A percentile compares a stretch with the other conserved stretches of the same genome.
These are phyloP conservation scores for Conoideocrella luteorostrata DNA, from an alignment of 2,329 filamentous ascomycete genomes.

Conservation along the genomic window DNA sequence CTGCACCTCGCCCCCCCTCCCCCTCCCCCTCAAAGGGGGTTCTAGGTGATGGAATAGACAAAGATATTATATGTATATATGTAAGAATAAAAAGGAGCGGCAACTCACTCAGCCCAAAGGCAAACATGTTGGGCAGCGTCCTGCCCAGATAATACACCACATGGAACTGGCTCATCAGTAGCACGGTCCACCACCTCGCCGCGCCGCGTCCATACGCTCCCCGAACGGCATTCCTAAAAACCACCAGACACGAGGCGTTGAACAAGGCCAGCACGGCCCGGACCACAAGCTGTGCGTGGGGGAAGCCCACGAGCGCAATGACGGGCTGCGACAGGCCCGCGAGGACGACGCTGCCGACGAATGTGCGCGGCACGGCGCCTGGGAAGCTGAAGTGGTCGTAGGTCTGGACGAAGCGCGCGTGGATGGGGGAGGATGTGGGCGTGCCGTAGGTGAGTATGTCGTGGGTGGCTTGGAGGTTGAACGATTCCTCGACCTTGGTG, in stretches of 20 bases:
- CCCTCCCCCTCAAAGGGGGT: too few relatives aligned
- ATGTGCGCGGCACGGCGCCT: slow-evolving; percentile 85
- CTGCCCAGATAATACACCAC: slow-evolving; percentile 86
- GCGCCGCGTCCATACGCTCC: slow-evolving; percentile 61
- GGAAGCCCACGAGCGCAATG: slow-evolving; percentile 48
- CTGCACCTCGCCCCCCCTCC: too few relatives aligned
- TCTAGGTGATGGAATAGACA: neutral
- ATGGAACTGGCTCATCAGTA: slow-evolving; percentile 86
- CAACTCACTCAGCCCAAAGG: slow-evolving; percentile 72
- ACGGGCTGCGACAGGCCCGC: slow-evolving; percentile 66
- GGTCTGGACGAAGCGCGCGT: slow-evolving; percentile 45
- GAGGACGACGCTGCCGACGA: slow-evolving; percentile 73
- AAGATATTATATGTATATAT: too few relatives aligned
- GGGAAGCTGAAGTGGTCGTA: slow-evolving; percentile 93
- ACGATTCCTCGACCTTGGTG: slow-evolving; percentile 97
- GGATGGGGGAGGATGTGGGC: slow-evolving; percentile 37
- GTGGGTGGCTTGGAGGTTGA: slow-evolving; percentile 91
- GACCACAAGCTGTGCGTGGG: slow-evolving; percentile 55
- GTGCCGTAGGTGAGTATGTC: slow-evolving; percentile 81
- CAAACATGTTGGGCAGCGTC: slow-evolving; percentile 94
- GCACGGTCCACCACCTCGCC: slow-evolving; percentile 70
- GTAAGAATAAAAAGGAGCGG: neutral
- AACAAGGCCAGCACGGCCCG: slow-evolving; percentile 70
- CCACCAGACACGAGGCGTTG: slow-evolving; percentile 64
- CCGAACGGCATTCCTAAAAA: slow-evolving; percentile 58